phyloP scores from a whole-genome alignment of 768 basidiomycete species.

The Boletus barrowsii region DNA sequence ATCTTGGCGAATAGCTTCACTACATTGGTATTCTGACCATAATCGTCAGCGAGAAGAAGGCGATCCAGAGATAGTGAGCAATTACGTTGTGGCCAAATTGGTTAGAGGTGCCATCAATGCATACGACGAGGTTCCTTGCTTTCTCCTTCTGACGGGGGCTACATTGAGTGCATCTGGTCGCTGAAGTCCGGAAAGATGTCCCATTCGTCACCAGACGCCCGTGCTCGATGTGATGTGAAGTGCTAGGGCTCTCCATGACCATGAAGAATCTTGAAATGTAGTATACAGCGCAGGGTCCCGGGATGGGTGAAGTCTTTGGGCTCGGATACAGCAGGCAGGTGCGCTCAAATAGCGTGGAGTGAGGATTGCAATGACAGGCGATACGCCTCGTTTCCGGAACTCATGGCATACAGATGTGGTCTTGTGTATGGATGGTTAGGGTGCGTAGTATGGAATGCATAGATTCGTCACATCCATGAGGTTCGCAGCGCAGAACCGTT shows the following conservation, averaged over 20 bases:
- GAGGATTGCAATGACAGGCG: neutral
- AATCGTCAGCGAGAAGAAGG: conserved; percentile 2
- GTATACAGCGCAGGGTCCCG: neutral
- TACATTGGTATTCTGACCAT: conserved; percentile 37
- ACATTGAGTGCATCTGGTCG: conserved; percentile 12
- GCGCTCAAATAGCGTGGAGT: conserved; percentile 8
- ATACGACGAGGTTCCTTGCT: conserved; percentile 22
- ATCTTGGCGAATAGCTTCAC: conserved; percentile 34
- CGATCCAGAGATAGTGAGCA: neutral
- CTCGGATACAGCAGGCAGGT: neutral
- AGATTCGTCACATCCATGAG: conserved; percentile 2
- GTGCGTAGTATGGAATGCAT: conserved; percentile 2
- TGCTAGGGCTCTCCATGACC: neutral
- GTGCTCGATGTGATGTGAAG: neutral
- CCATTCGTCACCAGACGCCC: neutral
- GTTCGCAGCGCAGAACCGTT: neutral
- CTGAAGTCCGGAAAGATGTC: neutral
- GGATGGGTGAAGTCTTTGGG: neutral
- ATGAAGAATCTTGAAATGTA: neutral
- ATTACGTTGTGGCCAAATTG: conserved; percentile 20
- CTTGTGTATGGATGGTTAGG: neutral
- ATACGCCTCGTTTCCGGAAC: neutral
- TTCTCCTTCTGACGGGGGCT: conserved; percentile 6
- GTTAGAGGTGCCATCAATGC: conserved; percentile 26
- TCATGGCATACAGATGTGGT: neutral